Evolutionary conservation across 495 filamentous ascomycete species (phyloP), one percentile per base, ranked within the genome.

Genomic region (Evernia prunastri): DNA sequence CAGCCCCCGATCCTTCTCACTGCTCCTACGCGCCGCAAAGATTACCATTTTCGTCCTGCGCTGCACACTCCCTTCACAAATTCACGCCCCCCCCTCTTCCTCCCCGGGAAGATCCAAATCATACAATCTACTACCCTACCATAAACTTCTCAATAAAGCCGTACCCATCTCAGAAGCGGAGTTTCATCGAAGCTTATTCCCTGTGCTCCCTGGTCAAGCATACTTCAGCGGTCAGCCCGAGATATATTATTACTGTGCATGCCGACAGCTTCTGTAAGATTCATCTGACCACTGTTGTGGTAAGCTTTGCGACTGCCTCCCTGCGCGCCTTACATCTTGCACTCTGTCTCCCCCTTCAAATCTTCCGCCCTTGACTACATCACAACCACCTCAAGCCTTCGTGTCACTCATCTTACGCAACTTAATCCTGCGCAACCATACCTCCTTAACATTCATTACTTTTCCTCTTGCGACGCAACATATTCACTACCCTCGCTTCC

Each of bases 301-400:
- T 64, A 64, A 59, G 62, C 62, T 42, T 64, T 59, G 62, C 56
- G 56, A 64, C 56, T 59, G 35, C 51, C 17, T 54, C 51, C 51
- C 29, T 54, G 27, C 29, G 27, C 29, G 51, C 51, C 51, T 54
- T 54, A 57, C 18, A 25, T 23, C 51, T 39, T 47, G 29, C 53
- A 43, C 60, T 53, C 43, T 40, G 43, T 63, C 39, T 4, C 27
- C 53, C 58, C 43, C 11, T 13, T 13, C 58, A 36, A 23, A 43
- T 29, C 29, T 33, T 54, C 17, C 6, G 29, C 51, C 29, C 18
- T 33, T 29, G 8, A 15, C 23, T 17, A 18, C 51, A 20, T 29
- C 51, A 33, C 27, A 33, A 9, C 7, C 17, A 20, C 29, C 29
- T 1, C 5, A 33, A 20, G 15, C 17, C 5, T 17, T 20, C 27